Evolutionary conservation across 306 rosid genomes (phyloP).

Genomic region (Canavalia ensiformis): DNA sequence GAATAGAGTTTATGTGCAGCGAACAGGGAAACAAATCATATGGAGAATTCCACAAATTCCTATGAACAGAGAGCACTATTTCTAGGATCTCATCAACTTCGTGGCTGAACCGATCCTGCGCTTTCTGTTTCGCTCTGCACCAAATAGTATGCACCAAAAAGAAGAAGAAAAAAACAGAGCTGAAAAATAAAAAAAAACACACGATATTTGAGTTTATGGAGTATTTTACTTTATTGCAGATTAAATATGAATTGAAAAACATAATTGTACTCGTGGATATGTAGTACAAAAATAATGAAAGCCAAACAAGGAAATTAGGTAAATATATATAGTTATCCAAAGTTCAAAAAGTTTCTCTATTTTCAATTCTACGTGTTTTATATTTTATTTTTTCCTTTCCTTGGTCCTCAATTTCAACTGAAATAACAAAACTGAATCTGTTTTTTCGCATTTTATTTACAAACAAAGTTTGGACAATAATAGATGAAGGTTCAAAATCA

Average conservation of each 20-base stretch:
- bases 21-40: not conserved
- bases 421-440: not conserved
- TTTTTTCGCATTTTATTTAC: not conserved
- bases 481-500: constrained; percentile 6
- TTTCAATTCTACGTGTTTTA: not conserved
- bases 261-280: not conserved
- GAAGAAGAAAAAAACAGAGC: constrained; percentile 9
- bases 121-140: constrained; percentile 13
- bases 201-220: not conserved
- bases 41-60: constrained; percentile 33
- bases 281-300: not conserved
- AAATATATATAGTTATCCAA: not conserved
- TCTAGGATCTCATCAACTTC: constrained; percentile 37
- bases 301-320: constrained; percentile 20
- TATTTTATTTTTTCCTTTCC: not conserved
- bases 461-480: not conserved
- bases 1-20: constrained; percentile 12
- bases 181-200: not conserved
- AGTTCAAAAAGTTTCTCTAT: constrained; percentile 1
- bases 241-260: not conserved
- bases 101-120: not conserved
- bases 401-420: not conserved
- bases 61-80: constrained; percentile 11
- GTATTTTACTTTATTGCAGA: not conserved
- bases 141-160: constrained; percentile 13